These are phyloP conservation scores for Euphorbia schlechtendalii DNA, from an alignment of 441 rosid species.

Conservation along the genomic window DNA sequence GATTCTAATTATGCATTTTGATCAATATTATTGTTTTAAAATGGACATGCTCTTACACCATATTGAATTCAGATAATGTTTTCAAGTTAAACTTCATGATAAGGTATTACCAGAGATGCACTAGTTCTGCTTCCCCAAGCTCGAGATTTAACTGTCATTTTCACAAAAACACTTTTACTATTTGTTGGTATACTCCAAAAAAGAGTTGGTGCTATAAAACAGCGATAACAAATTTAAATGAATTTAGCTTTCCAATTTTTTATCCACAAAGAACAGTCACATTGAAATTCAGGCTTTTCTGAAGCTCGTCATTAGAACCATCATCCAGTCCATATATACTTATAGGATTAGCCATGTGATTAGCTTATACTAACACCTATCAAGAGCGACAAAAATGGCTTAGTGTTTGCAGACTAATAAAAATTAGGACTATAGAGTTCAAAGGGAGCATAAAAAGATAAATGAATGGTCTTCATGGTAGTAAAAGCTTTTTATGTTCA, in stretches of 20 bases:
- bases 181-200: not conserved
- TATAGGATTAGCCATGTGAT: not conserved
- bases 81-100: slow-evolving; percentile 5
- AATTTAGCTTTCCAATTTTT: not conserved
- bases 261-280: not conserved
- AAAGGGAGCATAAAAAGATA: not conserved
- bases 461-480: not conserved
- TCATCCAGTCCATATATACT: not conserved
- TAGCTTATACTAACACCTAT: not conserved
- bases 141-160: slow-evolving; percentile 71
- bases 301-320: not conserved
- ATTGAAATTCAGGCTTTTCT: not conserved
- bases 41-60: not conserved
- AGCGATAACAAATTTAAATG: not conserved
- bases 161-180: slow-evolving; percentile 23
- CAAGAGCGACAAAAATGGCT: not conserved
- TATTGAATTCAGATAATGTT: slow-evolving; percentile 11
- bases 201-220: not conserved
- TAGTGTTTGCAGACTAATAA: not conserved
- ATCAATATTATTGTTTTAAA: not conserved
- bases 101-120: slow-evolving; percentile 57
- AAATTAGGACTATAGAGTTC: not conserved
- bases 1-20: not conserved
- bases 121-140: slow-evolving; percentile 76
- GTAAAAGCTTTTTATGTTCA: not conserved